phyloP scores from a whole-genome alignment of 2,329 filamentous ascomycete genomes.

The Aspergillus thermomutatus region DNA sequence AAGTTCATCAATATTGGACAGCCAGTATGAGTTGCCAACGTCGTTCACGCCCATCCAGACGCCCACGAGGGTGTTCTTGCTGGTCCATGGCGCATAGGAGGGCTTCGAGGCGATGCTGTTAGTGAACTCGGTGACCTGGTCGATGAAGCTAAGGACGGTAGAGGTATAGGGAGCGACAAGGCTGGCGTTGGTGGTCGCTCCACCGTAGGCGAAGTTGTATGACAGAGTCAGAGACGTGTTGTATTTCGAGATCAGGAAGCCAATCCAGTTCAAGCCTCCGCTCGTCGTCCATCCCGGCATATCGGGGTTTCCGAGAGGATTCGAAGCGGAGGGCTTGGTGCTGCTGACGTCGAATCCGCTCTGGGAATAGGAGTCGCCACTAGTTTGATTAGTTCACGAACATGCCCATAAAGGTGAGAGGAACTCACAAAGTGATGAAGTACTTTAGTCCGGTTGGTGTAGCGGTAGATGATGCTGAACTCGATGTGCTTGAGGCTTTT shows the following conservation, averaged over 20 bases:
- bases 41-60: conserved; percentile 14
- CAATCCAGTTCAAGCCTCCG: conserved; percentile 11
- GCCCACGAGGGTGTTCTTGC: conserved; percentile 2
- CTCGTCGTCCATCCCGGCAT: conserved; percentile 7
- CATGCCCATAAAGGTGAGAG: neutral
- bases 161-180: conserved; percentile 6
- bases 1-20: neutral
- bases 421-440: neutral
- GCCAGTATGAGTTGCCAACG: conserved; percentile 5
- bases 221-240: conserved; percentile 4
- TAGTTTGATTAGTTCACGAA: neutral
- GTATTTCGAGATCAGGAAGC: conserved; percentile 2
- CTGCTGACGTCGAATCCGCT: conserved; percentile 8
- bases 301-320: conserved; percentile 11
- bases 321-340: conserved; percentile 6
- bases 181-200: conserved; percentile 8
- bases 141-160: conserved; percentile 4
- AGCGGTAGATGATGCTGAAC: neutral
- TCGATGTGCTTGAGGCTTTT: too few relatives aligned
- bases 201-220: conserved; percentile 9
- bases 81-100: conserved; percentile 1
- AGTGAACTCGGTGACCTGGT: conserved; percentile 7
- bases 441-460: neutral
- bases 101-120: neutral
- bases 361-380: conserved; percentile 9